Conservation (phyloP, 352 stramenopile species). For the Phytophthora vignae region DNA sequence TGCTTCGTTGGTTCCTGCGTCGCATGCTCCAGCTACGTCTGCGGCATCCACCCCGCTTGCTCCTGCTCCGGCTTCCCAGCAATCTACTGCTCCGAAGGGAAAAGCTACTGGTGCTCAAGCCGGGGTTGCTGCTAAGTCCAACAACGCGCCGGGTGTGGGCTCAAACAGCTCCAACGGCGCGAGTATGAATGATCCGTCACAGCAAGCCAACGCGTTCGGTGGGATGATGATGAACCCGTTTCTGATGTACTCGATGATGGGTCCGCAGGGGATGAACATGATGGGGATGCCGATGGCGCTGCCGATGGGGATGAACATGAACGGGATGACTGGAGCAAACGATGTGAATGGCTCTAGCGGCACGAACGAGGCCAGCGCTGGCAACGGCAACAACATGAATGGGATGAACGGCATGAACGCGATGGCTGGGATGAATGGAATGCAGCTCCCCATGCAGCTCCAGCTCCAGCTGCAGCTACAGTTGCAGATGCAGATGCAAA, state of each 20-base stretch:
- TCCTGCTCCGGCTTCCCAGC: constrained; percentile 13
- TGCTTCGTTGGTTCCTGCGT: constrained; percentile 41
- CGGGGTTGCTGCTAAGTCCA: constrained; percentile 10
- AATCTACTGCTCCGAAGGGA: constrained; percentile 4
- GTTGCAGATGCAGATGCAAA: constrained; percentile 46
- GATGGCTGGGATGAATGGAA: constrained; percentile 42
- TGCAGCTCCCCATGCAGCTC: constrained; percentile 49
- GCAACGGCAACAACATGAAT: constrained; percentile 18
- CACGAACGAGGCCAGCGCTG: constrained; percentile 1
- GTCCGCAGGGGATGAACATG: constrained; percentile 46
- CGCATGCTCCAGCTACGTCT: background rate
- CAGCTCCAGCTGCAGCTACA: constrained; percentile 44
- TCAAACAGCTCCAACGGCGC: constrained; percentile 15
- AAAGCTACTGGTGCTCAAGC: constrained; percentile 11
- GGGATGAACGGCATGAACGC: constrained; percentile 11
- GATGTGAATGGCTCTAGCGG: constrained; percentile 7
- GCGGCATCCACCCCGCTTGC: background rate
- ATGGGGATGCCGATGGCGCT: constrained; percentile 65
- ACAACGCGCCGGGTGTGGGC: background rate
- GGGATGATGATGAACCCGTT: constrained; percentile 86
- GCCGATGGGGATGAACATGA: constrained; percentile 54
- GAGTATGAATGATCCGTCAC: constrained; percentile 23
- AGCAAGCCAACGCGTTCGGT: constrained; percentile 35
- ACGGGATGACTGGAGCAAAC: constrained; percentile 24
- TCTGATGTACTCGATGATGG: constrained; percentile 90